A percentile compares a stretch with the other conserved stretches of the same genome.
phyloP scores from a whole-genome alignment of 345 rosid genomes.

The Toxicodendron radicans region DNA sequence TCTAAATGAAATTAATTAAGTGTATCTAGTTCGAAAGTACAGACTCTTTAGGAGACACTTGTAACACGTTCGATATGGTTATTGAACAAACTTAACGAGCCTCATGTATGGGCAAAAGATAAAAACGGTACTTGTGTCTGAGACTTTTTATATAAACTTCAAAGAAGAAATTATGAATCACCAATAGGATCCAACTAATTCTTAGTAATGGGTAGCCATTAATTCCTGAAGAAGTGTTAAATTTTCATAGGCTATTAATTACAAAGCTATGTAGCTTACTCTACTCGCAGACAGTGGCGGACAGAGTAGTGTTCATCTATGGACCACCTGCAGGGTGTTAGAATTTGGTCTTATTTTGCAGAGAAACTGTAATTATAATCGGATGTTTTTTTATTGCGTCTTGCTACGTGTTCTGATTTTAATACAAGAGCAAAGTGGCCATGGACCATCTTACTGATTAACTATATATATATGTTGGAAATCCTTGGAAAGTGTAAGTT shows the following conservation, averaged over 20 bases:
- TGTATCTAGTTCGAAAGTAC: background rate
- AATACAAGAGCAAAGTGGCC: constrained; percentile 18
- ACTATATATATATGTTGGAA: background rate
- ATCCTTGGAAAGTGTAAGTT: background rate
- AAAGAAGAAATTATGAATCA: no score
- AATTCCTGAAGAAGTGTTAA: no score
- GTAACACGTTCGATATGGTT: no score
- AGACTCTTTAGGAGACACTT: no score
- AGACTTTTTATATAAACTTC: no score
- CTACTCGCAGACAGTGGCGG: background rate
- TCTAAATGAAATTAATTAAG: no score
- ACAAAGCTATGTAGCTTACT: background rate
- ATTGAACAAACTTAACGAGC: background rate
- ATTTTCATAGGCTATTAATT: no score
- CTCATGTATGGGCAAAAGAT: background rate
- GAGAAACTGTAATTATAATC: background rate
- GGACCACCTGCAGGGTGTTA: background rate
- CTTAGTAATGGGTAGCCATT: no score
- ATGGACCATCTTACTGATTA: background rate
- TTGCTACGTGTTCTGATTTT: constrained; percentile 9
- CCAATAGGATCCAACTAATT: no score
- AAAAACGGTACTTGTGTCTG: background rate
- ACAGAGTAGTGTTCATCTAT: background rate
- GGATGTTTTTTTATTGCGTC: no score
- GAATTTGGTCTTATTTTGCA: background rate